These are phyloP conservation scores for Kwoniella dejecticola DNA, from an alignment of 768 basidiomycete species.

Conservation along the genomic window DNA sequence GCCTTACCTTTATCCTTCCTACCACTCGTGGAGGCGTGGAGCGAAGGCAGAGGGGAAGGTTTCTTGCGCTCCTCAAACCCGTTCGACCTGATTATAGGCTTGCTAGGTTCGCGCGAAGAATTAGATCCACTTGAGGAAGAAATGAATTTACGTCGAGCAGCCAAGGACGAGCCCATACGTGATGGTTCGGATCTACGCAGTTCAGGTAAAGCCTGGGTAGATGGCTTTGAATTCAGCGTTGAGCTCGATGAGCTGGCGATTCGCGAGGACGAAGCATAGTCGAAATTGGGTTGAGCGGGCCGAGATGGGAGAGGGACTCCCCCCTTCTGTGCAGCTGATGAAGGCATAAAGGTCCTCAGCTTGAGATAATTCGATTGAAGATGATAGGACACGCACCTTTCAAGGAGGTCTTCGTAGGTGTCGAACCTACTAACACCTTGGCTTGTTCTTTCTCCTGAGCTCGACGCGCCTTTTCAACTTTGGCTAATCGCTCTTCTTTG, in stretches of 20 bases:
- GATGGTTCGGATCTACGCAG: slow-evolving; percentile 19
- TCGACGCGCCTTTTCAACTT: slow-evolving; percentile 13
- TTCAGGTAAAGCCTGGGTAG: slow-evolving; percentile 16
- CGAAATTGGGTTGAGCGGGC: slow-evolving; percentile 30
- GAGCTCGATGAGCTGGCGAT: too few relatives aligned
- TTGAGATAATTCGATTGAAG: too few relatives aligned
- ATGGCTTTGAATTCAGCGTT: not conserved
- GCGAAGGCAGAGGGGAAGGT: not conserved
- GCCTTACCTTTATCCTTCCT: not conserved
- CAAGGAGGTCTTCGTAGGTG: slow-evolving; percentile 36
- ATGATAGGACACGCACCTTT: slow-evolving; percentile 41
- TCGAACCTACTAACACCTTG: slow-evolving; percentile 41
- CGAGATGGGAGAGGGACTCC: slow-evolving; percentile 3
- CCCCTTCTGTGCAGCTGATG: slow-evolving; percentile 5
- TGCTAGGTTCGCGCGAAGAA: not conserved
- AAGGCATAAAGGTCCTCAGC: too few relatives aligned
- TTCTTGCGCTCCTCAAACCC: slow-evolving; percentile 4
- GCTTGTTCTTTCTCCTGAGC: slow-evolving; percentile 36
- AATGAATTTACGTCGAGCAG: slow-evolving; percentile 15
- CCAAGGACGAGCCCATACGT: slow-evolving; percentile 18
- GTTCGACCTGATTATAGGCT: not conserved
- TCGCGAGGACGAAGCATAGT: not conserved
- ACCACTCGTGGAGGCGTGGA: not conserved
- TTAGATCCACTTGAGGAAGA: not conserved
- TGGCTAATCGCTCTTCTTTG: slow-evolving; percentile 19